phyloP scores from a whole-genome alignment of 257 asterid genomes.

The Fraxinus anomala region DNA sequence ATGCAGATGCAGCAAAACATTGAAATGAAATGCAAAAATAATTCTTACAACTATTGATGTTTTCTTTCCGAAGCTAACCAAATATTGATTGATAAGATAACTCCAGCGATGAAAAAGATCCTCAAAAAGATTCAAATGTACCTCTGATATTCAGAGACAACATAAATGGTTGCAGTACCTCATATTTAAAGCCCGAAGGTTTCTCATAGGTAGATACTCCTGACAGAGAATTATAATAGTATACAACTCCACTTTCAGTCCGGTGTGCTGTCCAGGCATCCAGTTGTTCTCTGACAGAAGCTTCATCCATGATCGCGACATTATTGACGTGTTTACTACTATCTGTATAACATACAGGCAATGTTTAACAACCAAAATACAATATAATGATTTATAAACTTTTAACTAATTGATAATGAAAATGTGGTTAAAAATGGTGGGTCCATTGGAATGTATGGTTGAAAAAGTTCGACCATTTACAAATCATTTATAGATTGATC shows the following conservation, averaged over 20 bases:
- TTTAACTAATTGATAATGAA: no score
- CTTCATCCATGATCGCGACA: slow-evolving; percentile 47
- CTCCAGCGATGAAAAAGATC: not conserved
- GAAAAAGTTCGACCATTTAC: no score
- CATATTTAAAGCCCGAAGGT: slow-evolving; percentile 78
- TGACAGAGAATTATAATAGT: slow-evolving; percentile 85
- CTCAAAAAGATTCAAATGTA: slow-evolving; percentile 13
- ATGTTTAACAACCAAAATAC: slow-evolving; percentile 23
- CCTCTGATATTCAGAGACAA: slow-evolving; percentile 22
- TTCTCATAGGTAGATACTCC: slow-evolving; percentile 93
- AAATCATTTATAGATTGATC: no score
- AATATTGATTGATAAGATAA: slow-evolving; percentile 10
- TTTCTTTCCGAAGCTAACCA: slow-evolving; percentile 15
- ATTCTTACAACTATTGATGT: not conserved
- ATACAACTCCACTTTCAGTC: slow-evolving; percentile 77
- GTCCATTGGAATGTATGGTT: no score
- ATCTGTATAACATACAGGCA: slow-evolving; percentile 41
- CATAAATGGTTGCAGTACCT: slow-evolving; percentile 52
- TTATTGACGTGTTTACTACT: slow-evolving; percentile 36
- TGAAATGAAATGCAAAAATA: not conserved
- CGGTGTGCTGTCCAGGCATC: slow-evolving; percentile 94
- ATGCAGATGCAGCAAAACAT: not conserved
- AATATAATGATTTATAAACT: not conserved
- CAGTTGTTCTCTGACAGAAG: slow-evolving; percentile 45
- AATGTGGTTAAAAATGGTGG: no score